Percentiles rank a stretch among this genome's conserved stretches.
phyloP scores from a whole-genome alignment of 495 filamentous ascomycete genomes.

The Hypoxylon lienhwacheense region DNA sequence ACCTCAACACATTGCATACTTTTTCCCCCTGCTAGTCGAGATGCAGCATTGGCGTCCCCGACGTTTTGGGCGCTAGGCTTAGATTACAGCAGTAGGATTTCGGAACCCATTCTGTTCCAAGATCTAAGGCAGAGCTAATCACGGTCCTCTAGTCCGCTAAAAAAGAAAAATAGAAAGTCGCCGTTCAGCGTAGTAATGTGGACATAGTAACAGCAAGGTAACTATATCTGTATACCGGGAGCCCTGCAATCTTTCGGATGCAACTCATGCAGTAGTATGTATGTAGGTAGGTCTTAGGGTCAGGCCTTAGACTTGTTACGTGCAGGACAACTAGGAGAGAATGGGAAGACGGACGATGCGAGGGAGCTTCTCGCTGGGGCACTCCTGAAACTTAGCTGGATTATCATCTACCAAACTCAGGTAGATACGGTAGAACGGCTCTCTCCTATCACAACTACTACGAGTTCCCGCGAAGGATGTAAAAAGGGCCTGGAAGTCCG shows the following conservation, averaged over 20 bases:
- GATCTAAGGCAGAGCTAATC: constrained; percentile 17
- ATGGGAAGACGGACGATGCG: constrained; percentile 17
- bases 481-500: no score
- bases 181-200: constrained; percentile 18
- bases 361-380: constrained; percentile 26
- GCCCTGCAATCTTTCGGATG: constrained; percentile 16
- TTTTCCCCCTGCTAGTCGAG: constrained; percentile 19
- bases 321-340: constrained; percentile 7
- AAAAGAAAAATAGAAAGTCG: neutral
- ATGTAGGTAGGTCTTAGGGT: constrained; percentile 9
- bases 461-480: constrained; percentile 13
- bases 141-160: no score
- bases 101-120: constrained; percentile 24
- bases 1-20: constrained; percentile 17
- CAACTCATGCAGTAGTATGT: neutral
- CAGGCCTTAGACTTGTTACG: constrained; percentile 21
- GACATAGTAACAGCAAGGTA: no score
- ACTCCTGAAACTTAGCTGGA: constrained; percentile 26
- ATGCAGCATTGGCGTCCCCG: constrained; percentile 26
- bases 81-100: constrained; percentile 23
- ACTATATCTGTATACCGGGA: no score
- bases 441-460: constrained; percentile 11
- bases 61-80: constrained; percentile 27
- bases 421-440: neutral
- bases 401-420: constrained; percentile 9